Percentiles rank a stretch among this genome's conserved stretches.
These are phyloP conservation scores for Lecanicillium sp. DNA, from an alignment of 2,329 filamentous ascomycete species.

Conservation along the genomic window DNA sequence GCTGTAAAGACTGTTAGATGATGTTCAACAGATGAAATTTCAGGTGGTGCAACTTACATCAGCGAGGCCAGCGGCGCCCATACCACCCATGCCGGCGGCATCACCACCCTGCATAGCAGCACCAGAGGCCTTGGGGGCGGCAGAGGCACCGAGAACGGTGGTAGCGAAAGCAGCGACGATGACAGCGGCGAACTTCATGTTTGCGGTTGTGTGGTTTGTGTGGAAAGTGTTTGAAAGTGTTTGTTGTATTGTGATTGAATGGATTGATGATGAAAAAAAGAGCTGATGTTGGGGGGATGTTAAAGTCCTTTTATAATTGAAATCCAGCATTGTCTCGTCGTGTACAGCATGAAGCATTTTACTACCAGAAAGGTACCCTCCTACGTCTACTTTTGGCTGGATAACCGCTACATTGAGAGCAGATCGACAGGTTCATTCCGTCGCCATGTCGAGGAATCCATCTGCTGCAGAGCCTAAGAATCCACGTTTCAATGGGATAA, in stretches of 20 bases:
- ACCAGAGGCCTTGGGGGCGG: background rate
- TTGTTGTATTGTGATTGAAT: background rate
- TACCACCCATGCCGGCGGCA: background rate
- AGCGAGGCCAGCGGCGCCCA: background rate
- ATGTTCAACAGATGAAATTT: background rate
- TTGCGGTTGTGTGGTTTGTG: background rate
- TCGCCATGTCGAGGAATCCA: too few relatives aligned
- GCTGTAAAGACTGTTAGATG: background rate
- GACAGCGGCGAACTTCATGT: conserved; percentile 1
- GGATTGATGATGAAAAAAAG: background rate
- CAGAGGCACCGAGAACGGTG: background rate
- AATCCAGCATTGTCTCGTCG: background rate
- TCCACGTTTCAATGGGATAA: too few relatives aligned
- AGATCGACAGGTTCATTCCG: too few relatives aligned
- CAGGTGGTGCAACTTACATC: background rate
- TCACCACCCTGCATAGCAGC: background rate
- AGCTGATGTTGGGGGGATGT: background rate
- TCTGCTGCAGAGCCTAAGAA: too few relatives aligned
- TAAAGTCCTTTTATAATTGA: background rate
- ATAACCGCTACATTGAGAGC: too few relatives aligned
- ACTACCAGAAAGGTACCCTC: background rate
- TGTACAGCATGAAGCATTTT: background rate
- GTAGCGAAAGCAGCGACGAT: background rate
- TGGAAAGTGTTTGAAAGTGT: background rate
- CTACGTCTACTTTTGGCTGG: background rate